These are phyloP conservation scores for Colletotrichum tanaceti DNA, from an alignment of 2,329 filamentous ascomycete genomes.

Conservation along the genomic window DNA sequence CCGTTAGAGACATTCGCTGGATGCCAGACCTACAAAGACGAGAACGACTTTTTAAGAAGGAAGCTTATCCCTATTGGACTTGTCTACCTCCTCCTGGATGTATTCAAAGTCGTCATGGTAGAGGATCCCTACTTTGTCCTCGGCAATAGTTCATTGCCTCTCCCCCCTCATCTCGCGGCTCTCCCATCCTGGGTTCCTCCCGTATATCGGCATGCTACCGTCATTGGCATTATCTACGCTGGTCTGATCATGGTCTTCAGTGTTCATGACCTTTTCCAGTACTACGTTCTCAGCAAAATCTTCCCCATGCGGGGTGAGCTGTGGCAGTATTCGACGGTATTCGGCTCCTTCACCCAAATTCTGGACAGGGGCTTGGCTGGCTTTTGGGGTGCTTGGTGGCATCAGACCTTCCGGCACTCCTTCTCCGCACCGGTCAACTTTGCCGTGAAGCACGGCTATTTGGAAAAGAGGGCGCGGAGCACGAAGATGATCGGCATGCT, in stretches of 20 bases:
- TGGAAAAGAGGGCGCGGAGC: constrained; percentile 50
- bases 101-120: constrained; percentile 75
- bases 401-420: constrained; percentile 84
- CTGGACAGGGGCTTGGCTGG: constrained; percentile 79
- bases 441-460: constrained; percentile 55
- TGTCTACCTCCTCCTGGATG: constrained; percentile 76
- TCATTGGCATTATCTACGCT: constrained; percentile 66
- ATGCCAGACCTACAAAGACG: constrained; percentile 57
- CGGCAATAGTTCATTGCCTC: constrained; percentile 54
- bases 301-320: constrained; percentile 64
- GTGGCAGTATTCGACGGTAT: constrained; percentile 65
- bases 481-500: constrained; percentile 51
- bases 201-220: constrained; percentile 67
- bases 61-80: constrained; percentile 61
- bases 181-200: constrained; percentile 60
- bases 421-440: constrained; percentile 71
- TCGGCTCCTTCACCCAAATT: constrained; percentile 67
- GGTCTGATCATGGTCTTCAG: constrained; percentile 72
- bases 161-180: constrained; percentile 57
- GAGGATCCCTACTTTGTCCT: constrained; percentile 82
- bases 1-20: constrained; percentile 59
- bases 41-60: constrained; percentile 57
- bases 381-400: constrained; percentile 90
- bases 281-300: constrained; percentile 59
- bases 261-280: constrained; percentile 68